Evolutionary conservation across 768 basidiomycete species (phyloP), one percentile per base, ranked within the genome.

Genomic region (Mycena vulgaris): DNA sequence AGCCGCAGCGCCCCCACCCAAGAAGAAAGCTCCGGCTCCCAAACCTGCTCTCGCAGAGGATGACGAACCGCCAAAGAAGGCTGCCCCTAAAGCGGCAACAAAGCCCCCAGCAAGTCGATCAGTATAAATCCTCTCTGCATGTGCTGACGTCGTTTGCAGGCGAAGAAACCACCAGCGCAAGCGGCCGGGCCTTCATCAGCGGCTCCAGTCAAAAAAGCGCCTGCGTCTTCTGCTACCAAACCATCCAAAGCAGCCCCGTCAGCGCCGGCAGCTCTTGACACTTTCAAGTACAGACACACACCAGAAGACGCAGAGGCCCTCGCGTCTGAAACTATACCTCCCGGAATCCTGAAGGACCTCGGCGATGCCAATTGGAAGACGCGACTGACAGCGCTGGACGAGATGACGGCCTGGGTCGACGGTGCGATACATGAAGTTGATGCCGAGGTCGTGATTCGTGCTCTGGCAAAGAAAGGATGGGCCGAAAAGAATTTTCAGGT

Each of bases 401-500:
- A 93, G 77, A 88, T 99, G 90, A 85, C 87, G 2, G 80, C 84
- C 6, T 99, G 98, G 97, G 82, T 96, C 6, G 92, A 95, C 67
- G 87, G 85, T 0, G 86, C 87, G 31, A 87, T 90, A 16, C 85
- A 88, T 37, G 84, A 86, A 0, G 81, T 94, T 1, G 97, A 99
- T 73, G 90, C 93, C 16, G 98, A 99, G 80, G 90, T 99, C 6
- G 76, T 99, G 40, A 89, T 98, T 23, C 88, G 97, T 28, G 92
- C 93, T 73, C 81, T 99, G 68, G 92, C 89, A 5, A 99, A 97
- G 85, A 95, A 94, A 72, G 96, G 97, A 3, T 98, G 96, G 96
- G 89, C 87, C n/a, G 98, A 99, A 83, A 99, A 98, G 86, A 99
- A 99, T 76, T 99, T 99, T 74, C 97, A 99, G 84, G 97, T 94